Base-by-base conservation (phyloP, 2,329 filamentous ascomycete genomes). In the Aspergillus arachidicola region DNA sequence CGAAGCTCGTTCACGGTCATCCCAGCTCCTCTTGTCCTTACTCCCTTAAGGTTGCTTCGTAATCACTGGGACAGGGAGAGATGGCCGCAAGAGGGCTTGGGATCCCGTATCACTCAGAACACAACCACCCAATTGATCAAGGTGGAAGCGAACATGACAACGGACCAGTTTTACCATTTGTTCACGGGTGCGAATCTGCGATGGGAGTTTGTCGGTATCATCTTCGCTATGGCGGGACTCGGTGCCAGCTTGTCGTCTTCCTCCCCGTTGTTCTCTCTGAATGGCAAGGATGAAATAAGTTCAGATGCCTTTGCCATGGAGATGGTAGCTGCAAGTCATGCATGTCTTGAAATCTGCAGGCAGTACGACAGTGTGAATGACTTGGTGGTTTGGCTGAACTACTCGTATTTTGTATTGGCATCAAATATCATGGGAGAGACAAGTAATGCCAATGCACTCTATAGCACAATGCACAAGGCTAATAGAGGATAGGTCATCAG, bases 201-300 rank as follows among this genome's bases (percentile, higher is more conserved):
- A 21, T 59, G 60, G 60, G 60, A 62, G 56, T 59, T 62, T 30
- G 50, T 62, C 4, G 60, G 46, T 2, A 10, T 59, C 3, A 50
- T 59, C 10, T 59, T 62, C 32, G 38, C 60, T 6, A 23, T 54
- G 16, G 48, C 60, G 5, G 60, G 60, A 10, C 30, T 62, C 11
- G 50, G 55, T 36, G 45, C 36, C 23, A 59, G 57, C 10, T 12
- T 58, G 32, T 34, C 21, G 16, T 12, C 43, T 36, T 23, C 23
- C 51, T 55, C 30, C 10, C 51, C 30, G 3, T 26, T 38, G 34
- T 21, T 38, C 9, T 36, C 51, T 21, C 19, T 55, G 51, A 55
- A 38, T 19, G 34, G 51, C 14, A 34, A 55, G 51, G 23, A 55
- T 34, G 51, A 55, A 54, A 28, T 19, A 9, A 50, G 46, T 26